Conservation (phyloP, 2,329 filamentous ascomycete species). For the Verticillium dahliae region DNA sequence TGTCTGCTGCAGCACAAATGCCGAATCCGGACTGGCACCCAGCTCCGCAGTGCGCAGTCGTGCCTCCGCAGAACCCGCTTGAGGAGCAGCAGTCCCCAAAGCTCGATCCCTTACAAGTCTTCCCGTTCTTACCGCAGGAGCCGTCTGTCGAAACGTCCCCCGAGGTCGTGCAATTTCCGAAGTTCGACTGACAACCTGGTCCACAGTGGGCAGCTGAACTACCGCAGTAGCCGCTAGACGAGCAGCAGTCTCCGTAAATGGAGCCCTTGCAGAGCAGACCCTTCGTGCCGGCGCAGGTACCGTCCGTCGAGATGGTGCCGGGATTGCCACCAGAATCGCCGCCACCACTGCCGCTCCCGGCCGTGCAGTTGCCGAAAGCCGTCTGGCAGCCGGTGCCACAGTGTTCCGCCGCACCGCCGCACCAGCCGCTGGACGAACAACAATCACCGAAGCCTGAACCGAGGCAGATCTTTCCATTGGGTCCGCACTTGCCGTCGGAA, state of each 20-base stretch:
- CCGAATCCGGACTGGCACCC: constrained; percentile 12
- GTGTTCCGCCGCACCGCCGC: constrained; percentile 8
- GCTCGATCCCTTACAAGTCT: background rate
- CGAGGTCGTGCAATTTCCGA: constrained; percentile 6
- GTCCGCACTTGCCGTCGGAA: background rate
- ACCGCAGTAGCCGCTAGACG: constrained; percentile 11
- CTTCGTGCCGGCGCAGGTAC: background rate
- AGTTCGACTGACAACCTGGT: constrained; percentile 8
- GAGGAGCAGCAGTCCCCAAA: constrained; percentile 10
- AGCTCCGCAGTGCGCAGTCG: constrained; percentile 8
- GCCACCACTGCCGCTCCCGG: too few species aligned
- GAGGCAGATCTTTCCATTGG: constrained; percentile 1
- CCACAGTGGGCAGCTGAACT: constrained; percentile 9
- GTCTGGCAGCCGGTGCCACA: constrained; percentile 11
- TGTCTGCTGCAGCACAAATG: constrained; percentile 1
- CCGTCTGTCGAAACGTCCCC: background rate
- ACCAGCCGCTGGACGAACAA: constrained; percentile 12
- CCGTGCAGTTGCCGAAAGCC: constrained; percentile 9
- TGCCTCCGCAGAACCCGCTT: constrained; percentile 11
- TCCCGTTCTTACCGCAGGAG: constrained; percentile 1
- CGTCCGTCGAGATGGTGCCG: background rate
- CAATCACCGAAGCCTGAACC: constrained; percentile 4
- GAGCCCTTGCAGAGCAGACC: constrained; percentile 1
- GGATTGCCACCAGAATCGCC: background rate
- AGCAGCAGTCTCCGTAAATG: constrained; percentile 10